Conservation (phyloP, 805 yeast genomes). For the Saturnispora halmiae region DNA sequence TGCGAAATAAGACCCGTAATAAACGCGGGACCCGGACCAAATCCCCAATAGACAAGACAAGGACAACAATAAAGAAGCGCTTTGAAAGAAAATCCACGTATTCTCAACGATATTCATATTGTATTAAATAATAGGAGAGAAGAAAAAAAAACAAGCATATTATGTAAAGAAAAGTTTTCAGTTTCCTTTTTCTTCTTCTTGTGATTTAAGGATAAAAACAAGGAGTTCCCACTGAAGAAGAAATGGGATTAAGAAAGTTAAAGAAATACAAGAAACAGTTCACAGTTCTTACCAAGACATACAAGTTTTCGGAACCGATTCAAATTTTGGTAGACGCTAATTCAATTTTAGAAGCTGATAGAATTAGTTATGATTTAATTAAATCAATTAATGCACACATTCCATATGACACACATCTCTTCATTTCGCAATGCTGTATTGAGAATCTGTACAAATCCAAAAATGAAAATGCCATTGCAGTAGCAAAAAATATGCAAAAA, state of each 20-base stretch:
- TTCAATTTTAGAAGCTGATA: constrained; percentile 54
- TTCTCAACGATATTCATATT: constrained; percentile 3
- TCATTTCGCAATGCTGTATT: constrained; percentile 96
- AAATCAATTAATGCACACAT: constrained; percentile 73
- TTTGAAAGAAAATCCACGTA: constrained; percentile 60
- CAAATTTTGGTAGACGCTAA: constrained; percentile 85
- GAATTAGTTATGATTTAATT: constrained; percentile 66
- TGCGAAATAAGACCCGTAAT: constrained; percentile 52
- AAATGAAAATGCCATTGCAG: constrained; percentile 65
- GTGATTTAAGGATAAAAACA: too few relatives aligned
- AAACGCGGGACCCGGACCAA: constrained; percentile 33
- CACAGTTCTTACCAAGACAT: constrained; percentile 73
- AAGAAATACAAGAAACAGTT: constrained; percentile 73
- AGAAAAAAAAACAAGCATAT: background rate
- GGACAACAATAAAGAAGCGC: constrained; percentile 34
- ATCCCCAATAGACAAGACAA: constrained; percentile 22
- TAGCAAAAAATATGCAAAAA: constrained; percentile 81
- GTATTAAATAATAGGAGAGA: background rate
- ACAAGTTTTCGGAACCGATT: constrained; percentile 89
- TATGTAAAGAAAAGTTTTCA: constrained; percentile 2
- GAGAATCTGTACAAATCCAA: constrained; percentile 67
- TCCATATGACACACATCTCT: constrained; percentile 76
- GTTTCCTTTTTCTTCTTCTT: too few relatives aligned
- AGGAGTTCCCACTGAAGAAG: too few relatives aligned
- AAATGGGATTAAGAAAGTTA: constrained; percentile 3